Evolutionary conservation across 176 grass and related monocot genomes (phyloP).

Genomic region (Phragmites australis): DNA sequence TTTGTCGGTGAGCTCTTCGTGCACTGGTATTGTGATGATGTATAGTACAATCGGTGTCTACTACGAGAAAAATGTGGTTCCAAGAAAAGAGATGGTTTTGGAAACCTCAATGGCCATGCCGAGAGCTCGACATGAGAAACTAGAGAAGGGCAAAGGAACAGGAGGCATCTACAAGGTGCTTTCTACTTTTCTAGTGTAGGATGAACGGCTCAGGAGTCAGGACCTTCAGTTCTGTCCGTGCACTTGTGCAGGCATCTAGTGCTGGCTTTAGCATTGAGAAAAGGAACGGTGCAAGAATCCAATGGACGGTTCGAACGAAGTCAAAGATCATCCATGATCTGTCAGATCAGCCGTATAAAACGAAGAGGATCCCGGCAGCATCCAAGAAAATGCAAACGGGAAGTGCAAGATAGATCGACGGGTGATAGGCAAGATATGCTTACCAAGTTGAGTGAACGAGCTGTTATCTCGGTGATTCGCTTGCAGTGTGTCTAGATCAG

Average conservation of each 20-base stretch:
- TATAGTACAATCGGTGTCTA: not conserved
- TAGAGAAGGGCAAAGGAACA: not conserved
- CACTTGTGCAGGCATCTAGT: slow-evolving; percentile 22
- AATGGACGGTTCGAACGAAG: not conserved
- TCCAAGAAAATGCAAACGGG: not conserved
- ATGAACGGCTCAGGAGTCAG: not conserved
- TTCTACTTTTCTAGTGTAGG: slow-evolving; percentile 14
- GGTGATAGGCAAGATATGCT: not conserved
- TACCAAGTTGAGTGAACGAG: slow-evolving; percentile 3
- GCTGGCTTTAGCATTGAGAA: not conserved
- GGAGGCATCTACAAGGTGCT: not conserved
- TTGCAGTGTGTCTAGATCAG: too few relatives aligned
- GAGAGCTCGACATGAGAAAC: not conserved
- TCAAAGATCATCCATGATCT: not conserved
- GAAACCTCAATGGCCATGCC: not conserved
- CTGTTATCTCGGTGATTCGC: too few relatives aligned
- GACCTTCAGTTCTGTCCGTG: slow-evolving; percentile 17
- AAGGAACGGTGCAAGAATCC: slow-evolving; percentile 1
- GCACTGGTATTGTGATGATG: not conserved
- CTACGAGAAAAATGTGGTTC: not conserved
- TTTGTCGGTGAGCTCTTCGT: not conserved
- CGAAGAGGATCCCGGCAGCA: not conserved
- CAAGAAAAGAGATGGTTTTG: not conserved
- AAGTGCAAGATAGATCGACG: not conserved
- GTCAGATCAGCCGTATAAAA: slow-evolving; percentile 24